Percentiles rank a stretch among this genome's conserved stretches.
These are phyloP conservation scores for Colletotrichum higginsianum DNA, from an alignment of 2,329 filamentous ascomycete species.

Conservation along the genomic window DNA sequence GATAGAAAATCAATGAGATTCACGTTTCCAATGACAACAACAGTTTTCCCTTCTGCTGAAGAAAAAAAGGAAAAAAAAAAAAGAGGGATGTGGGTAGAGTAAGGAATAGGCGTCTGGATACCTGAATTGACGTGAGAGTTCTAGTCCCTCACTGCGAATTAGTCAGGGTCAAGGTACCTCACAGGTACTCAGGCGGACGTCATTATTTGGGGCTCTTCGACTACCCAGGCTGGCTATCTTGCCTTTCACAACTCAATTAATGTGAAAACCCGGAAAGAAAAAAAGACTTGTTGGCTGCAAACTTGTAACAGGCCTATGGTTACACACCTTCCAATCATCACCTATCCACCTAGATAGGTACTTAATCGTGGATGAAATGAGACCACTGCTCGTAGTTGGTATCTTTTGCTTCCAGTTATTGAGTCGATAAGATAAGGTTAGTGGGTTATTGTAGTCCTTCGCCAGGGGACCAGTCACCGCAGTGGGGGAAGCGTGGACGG, in stretches of 20 bases:
- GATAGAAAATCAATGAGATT: conserved; percentile 41
- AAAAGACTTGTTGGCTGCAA: background rate
- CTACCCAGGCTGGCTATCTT: background rate
- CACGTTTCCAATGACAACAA: conserved; percentile 33
- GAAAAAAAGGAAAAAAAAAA: no score
- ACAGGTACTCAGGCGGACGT: conserved; percentile 21
- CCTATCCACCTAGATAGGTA: background rate
- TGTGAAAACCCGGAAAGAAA: background rate
- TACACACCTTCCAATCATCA: no score
- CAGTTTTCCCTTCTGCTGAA: background rate
- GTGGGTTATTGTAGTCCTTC: background rate
- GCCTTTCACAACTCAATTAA: background rate
- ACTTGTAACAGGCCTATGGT: background rate
- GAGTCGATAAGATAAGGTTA: conserved; percentile 34
- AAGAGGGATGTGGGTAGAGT: background rate
- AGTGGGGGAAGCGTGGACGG: no score
- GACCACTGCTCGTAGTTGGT: background rate
- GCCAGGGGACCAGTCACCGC: background rate
- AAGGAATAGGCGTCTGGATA: no score
- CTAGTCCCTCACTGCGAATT: conserved; percentile 3
- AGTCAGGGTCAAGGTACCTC: conserved; percentile 4
- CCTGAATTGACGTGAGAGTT: background rate
- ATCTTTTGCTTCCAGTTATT: background rate
- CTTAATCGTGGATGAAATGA: background rate
- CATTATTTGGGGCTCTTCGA: conserved; percentile 8